Base-by-base conservation (phyloP, 345 rosid species). In the Boechera stricta region DNA sequence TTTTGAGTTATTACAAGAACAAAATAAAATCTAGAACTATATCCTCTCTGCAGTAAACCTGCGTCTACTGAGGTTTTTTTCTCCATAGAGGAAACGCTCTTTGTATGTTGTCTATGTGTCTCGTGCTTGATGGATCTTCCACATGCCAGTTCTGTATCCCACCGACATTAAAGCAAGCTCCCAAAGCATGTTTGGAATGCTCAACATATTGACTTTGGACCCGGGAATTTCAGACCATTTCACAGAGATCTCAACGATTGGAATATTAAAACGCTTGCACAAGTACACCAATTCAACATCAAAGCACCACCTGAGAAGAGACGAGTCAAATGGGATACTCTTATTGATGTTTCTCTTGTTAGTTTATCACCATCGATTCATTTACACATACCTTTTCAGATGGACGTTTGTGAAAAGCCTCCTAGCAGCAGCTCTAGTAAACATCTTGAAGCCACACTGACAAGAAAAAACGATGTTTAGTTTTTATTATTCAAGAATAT, bases 391-490 rank as follows among this genome's bases (percentile, higher is more conserved):
- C 99, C 99, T 87, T 87, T 89, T 89, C 79, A 95, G 79, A 49
- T 88, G 92, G 68, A 95, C 73, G 81, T 91, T 95, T 54, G 94
- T 82, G 81, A 92, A 95, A 76, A 95, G 96, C 83, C 83, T 92
- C 79, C 93, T 86, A 13, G 96, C 98, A n/a, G 99, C 98, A 78
- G 97, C 91, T 84, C 99, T 86, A 1, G 98, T 90, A 84, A 95
- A 95, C 99, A 95, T 95, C 88, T 95, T 95, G 81, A 95, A 95
- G 63, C 99, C 99, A 85, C 99, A 95, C 99, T 95, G 90, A 62
- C 6, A 52, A 10, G 16, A 66, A 26, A 71, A 12, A 52, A 5
- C 2, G 2, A 38, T 6, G 21, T 49, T 39, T 32, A 5, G 39
- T 13, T 54, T 32, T 63, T 45, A 9, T 44, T 63, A 63, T 7